Evolutionary conservation across 495 filamentous ascomycete genomes (phyloP).

Genomic region (Daldinia loculata): DNA sequence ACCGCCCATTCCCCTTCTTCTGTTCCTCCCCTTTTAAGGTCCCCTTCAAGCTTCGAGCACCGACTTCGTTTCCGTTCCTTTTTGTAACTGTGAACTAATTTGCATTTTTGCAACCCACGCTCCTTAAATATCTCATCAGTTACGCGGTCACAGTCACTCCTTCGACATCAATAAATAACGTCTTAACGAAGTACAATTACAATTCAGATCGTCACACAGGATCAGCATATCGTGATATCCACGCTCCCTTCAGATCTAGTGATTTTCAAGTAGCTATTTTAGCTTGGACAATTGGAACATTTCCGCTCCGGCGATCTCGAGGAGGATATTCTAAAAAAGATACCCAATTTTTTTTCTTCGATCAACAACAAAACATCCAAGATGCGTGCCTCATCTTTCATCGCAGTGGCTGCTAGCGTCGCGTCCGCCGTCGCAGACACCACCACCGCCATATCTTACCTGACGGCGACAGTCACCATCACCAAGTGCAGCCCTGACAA

Average conservation of each 20-base stretch:
- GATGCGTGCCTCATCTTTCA: conserved; percentile 43
- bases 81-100: conserved; percentile 19
- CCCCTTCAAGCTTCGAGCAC: conserved; percentile 19
- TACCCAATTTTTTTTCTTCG: conserved; percentile 30
- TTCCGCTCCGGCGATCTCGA: conserved; percentile 20
- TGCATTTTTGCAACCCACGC: conserved; percentile 43
- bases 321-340: conserved; percentile 24
- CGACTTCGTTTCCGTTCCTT: conserved; percentile 26
- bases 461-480: conserved; percentile 58
- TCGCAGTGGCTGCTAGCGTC: conserved; percentile 42
- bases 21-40: conserved; percentile 26
- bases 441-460: conserved; percentile 54
- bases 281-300: conserved; percentile 19
- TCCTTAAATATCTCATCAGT: conserved; percentile 30
- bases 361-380: conserved; percentile 33
- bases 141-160: conserved; percentile 32
- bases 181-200: conserved; percentile 1
- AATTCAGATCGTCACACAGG: neutral
- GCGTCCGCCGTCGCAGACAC: conserved; percentile 45
- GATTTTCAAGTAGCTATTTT: conserved; percentile 8
- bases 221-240: neutral
- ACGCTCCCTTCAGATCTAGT: conserved; percentile 1
- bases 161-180: conserved; percentile 3
- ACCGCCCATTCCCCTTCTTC: conserved; percentile 21
- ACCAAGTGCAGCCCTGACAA: conserved; percentile 57